These are phyloP conservation scores for Zygosaccharomyces sapae DNA, from an alignment of 1,139 yeast genomes.

Conservation along the genomic window DNA sequence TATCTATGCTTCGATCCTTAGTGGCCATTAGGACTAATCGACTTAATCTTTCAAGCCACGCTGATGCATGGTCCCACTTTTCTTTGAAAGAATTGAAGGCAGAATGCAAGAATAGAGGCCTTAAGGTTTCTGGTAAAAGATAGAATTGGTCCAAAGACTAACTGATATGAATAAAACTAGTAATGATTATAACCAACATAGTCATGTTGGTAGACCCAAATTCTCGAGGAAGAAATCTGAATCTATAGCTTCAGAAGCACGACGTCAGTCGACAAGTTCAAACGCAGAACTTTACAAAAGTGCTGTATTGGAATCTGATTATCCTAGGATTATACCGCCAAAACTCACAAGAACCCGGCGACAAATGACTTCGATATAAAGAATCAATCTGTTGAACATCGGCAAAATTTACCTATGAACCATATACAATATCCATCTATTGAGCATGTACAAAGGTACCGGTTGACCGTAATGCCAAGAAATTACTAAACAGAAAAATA, in stretches of 20 bases:
- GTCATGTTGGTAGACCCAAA: too few relatives aligned
- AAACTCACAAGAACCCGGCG: neutral
- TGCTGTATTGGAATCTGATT: neutral
- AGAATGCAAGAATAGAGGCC: slow-evolving; percentile 54
- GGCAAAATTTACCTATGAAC: neutral
- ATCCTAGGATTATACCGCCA: neutral
- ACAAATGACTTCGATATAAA: neutral
- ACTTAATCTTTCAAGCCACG: slow-evolving; percentile 34
- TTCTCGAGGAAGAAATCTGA: neutral
- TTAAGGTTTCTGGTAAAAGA: slow-evolving; percentile 54
- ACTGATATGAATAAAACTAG: slow-evolving; percentile 16
- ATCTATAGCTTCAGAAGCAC: neutral
- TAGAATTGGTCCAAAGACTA: slow-evolving; percentile 50
- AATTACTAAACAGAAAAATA: too few relatives aligned
- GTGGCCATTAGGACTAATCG: slow-evolving; percentile 36
- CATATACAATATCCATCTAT: neutral
- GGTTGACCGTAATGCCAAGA: too few relatives aligned
- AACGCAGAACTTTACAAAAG: neutral
- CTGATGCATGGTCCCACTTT: slow-evolving; percentile 35
- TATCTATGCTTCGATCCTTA: slow-evolving; percentile 3
- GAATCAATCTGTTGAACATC: neutral
- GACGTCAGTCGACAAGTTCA: neutral
- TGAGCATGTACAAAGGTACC: too few relatives aligned
- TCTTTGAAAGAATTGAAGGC: slow-evolving; percentile 47
- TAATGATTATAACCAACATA: neutral